Evolutionary conservation across 2,329 filamentous ascomycete species (phyloP), one percentile per base, ranked within the genome.

Genomic region (Scortechinia acanthostroma): DNA sequence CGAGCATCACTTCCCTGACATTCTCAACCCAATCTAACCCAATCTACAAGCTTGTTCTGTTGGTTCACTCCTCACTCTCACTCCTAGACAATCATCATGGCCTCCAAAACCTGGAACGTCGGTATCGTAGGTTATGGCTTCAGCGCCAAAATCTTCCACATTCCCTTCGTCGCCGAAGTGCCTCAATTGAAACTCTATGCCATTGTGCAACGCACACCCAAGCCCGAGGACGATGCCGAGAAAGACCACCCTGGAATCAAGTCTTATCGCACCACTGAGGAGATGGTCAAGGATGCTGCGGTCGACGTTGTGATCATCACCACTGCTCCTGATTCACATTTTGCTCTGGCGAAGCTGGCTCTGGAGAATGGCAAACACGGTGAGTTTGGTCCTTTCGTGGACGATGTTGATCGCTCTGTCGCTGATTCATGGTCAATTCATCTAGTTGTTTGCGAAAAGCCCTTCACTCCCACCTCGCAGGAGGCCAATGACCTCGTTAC

Each of bases 141-240:
- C 56, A 76, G 73, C 46, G 87, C 88, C 63, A 91, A 90, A 59
- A 73, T 86, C 65, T 93, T 91, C 66, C 87, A 93, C 63, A 89
- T 91, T 57, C 88, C 87, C 50, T 86, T 90, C 64, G 75, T 93
- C 63, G 67, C 69, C 45, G 72, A 74, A 22, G 78, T 83, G 0
- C 71, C 80, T 4, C 68, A 76, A 45, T 73, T 90, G 58, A 80
- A 72, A 44, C 77, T 91, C 17, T 77, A 88, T 58, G 79, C 83
- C 50, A 81, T 93, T 52, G 83, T 91, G 21, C 88, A 93, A 63
- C 80, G 88, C 48, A 77, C 68, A 3, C 86, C 86, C 4, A 77
- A 74, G 51, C 63, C 74, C 2, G 68, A 71, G 44, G 75, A 84
- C 59, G 84, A 87, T 48, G 85, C 85, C 1, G 75, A 80, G 17